Base-by-base conservation (phyloP, 768 basidiomycete species). In the Lepiota subincarnata region DNA sequence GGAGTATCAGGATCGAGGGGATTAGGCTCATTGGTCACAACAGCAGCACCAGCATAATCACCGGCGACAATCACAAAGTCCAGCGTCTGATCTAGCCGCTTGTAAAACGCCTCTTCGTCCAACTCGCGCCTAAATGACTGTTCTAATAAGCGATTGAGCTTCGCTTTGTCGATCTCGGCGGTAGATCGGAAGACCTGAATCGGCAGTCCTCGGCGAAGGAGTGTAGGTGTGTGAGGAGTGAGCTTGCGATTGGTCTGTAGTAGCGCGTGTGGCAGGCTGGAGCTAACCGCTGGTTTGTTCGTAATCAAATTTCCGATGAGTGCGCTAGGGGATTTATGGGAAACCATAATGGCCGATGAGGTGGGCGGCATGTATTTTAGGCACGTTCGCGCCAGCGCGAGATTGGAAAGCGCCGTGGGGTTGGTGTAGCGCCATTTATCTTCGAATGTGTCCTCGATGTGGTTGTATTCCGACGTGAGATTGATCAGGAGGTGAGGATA, bases 301-400 rank as follows among this genome's bases (percentile, higher is more conserved):
- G 96, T 99, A 64, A 99, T 95, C 22, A 99, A 80, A 70, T 98
- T 98, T 42, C 84, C 96, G 62, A 99, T 98, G 57, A 99, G 82
- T 2, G 92, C 92, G 56, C 91, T 92, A 0, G 94, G 90, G 1
- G 94, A 96, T 46, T 94, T 91, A 72, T 99, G 97, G 12, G 93
- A 96, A 45, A 98, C 97, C 84, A 99, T 89, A 59, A 98, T 78
- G 11, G 94, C 97, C 13, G 94, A 97, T 1, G 96, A 92, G 2
- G 89, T 81, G 6, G 88, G 81, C 1, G 97, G 97, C 90, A 99
- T 97, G 68, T 92, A 89, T 1, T 78, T 73, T 37, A 99, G 78
- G 67, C 97, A 99, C 35, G 83, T 87, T 31, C 83, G 83, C 8
- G 97, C 88, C 36, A 99, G 78, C 6, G 82, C 69, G 11, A 99